Evolutionary conservation across 345 rosid species (phyloP), one percentile per base, ranked within the genome.

Genomic region (Anacardium occidentale): DNA sequence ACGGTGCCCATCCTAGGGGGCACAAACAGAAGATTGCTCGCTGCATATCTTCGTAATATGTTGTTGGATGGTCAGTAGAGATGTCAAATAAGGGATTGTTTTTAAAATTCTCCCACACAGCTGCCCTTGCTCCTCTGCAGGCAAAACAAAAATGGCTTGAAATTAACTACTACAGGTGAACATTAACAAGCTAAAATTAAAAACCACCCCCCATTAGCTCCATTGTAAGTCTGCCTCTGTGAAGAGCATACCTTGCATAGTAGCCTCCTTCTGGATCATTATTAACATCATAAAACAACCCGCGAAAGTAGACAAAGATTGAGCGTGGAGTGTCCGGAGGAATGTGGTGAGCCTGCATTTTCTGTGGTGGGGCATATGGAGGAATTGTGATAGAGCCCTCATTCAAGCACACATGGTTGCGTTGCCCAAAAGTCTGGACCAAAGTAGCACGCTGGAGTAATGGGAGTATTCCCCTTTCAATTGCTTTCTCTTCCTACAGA

Each of bases 261-360:
- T 92, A 94, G 42, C 98, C 98, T 3, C 98, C 98, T 86, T 94
- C 98, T 2, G 98, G 98, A 42, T 94, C 98, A 57, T 92, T 94
- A 72, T 92, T 92, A 26, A 94, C 93, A 62, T 94, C 98, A 45
- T 90, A 94, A 74, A 94, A 92, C 88, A 94, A 79, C 25, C 98
- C 98, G 0, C 98, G 93, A 53, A 94, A 94, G 85, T 94, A 94
- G 68, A 90, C 98, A 76, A 92, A 94, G 79, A 94, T 94, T 75
- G 98, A 90, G 10, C 97, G 90, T 3, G 97, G 97, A 68, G 82
- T 87, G 45, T 88, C 91, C 2, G 70, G 85, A 42, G 95, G 90
- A 75, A 94, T 92, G 52, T 77, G 90, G 81, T 77, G 98, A 54
- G 98, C 79, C 64, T 88, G 90, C 97, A 94, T 94, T 79, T 94